Evolutionary conservation across 1,284 basidiomycete species (phyloP), one percentile per base, ranked within the genome.

Genomic region (Sporisorium sorghi): DNA sequence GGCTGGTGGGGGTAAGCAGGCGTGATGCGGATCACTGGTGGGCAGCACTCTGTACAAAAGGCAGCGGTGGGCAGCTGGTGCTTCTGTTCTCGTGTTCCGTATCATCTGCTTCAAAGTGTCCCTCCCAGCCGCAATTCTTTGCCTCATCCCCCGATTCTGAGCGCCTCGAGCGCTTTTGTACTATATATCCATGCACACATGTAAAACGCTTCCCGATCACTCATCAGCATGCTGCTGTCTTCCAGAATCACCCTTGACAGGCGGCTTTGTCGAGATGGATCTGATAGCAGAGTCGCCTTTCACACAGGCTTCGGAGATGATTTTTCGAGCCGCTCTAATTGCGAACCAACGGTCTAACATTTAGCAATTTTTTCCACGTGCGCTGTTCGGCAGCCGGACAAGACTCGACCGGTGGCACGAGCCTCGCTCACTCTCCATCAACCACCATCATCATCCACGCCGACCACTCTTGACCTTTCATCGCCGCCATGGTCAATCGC

Each of bases 1-100:
- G 3, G 52, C 39, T 7, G 58, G 58, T 15, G 60, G 54, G 58
- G 67, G 8, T 56, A 70, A 43, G 53, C 23, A 42, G 46, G 44
- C 48, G 39, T 68, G 51, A 66, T n/a, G n/a, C n/a, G n/a, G n/a
- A n/a, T 42, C 12, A 9, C 12, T 14, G 15, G n/a, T n/a, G n/a
- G n/a, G n/a, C n/a, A n/a, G n/a, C n/a, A n/a, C n/a, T n/a, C n/a
- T n/a, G n/a, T n/a, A n/a, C n/a, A n/a, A n/a, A n/a, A n/a, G n/a
- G n/a, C n/a, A n/a, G n/a, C n/a, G n/a, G n/a, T n/a, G n/a, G n/a
- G n/a, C n/a, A n/a, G n/a, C n/a, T n/a, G n/a, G n/a, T 30, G 28
- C 28, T 5, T 30, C 28, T 30, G 28, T 30, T 30, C 28, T 30
- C 43, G 15, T 26, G 23, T 24, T 44, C 24, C 23, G 15, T 26